phyloP scores from a whole-genome alignment of 331 rosid genomes.

The Pyrus hybrid region DNA sequence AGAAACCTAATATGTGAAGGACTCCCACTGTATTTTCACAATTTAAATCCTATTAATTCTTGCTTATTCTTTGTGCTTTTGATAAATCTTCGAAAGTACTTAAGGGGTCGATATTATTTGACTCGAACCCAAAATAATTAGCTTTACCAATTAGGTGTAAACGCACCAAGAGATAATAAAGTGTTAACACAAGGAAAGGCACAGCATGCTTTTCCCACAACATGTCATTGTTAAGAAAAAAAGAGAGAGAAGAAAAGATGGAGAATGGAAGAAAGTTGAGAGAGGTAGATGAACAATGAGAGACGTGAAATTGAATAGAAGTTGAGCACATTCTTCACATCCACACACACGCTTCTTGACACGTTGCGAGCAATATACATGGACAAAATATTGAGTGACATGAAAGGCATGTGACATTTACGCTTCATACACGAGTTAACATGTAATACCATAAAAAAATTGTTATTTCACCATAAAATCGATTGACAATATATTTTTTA shows the following conservation, averaged over 20 bases:
- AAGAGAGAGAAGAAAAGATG: not conserved
- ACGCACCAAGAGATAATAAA: not conserved
- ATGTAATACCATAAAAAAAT: not conserved
- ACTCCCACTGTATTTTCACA: not conserved
- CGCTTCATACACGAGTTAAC: not conserved
- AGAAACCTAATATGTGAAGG: not conserved
- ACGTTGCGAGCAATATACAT: not conserved
- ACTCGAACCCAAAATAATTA: not conserved
- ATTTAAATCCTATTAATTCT: not conserved
- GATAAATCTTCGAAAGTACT: not conserved
- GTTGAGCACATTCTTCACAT: not conserved
- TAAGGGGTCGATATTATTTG: not conserved
- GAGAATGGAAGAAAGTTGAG: not conserved
- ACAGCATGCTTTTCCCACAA: not conserved
- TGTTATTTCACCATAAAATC: too few species aligned
- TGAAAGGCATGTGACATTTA: too few species aligned
- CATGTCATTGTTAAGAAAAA: not conserved
- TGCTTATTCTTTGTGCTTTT: not conserved
- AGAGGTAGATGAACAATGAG: not conserved
- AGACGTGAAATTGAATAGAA: not conserved
- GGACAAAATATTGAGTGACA: not conserved
- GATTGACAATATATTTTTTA: too few species aligned
- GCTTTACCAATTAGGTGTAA: not conserved
- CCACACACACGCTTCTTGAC: not conserved
- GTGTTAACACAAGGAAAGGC: not conserved